Evolutionary conservation across 306 rosid species (phyloP), one percentile per base, ranked within the genome.

Genomic region (Citrullus mucosospermus): DNA sequence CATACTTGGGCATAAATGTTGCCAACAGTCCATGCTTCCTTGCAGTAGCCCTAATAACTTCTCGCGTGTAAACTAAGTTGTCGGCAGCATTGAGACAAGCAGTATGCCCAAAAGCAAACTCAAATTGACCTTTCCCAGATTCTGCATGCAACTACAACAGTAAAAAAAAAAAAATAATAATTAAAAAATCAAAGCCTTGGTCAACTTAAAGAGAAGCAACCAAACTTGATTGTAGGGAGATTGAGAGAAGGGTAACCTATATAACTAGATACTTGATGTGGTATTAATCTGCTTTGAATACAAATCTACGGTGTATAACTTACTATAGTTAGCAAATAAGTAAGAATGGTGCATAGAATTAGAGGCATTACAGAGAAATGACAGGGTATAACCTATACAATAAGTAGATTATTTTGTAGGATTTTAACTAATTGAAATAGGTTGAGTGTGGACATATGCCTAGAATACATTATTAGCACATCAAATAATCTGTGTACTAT

Each of bases 1-100:
- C 98, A 82, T 90, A 94, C 98, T 94, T 94, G 11, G 98, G 98
- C 83, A 92, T 54, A 83, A 92, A 94, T 75, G 98, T 92, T 53
- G 96, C 98, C 77, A 90, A 83, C 85, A 94, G 78, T 60, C 92
- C 95, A 58, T 86, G 91, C 74, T 92, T 94, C 85, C 97, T 92
- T 43, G 97, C 93, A 5, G 86, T 81, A 43, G 93, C 89, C 81
- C 88, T 85, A n/a, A 92, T 85, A 78, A 83, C 89, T 87, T 92
- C 98, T 41, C 92, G 98, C 17, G 91, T 68, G 82, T 82, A 94
- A 82, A 85, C 51, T 80, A 94, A 82, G 88, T 89, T 81, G 87
- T 92, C 94, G 15, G 96, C 95, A 34, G 98, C 90, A 81, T 81
- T 56, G 76, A 83, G 86, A 79, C 95, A 90, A 77, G 53, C n/a